Base-by-base conservation (phyloP, 1,284 basidiomycete species). In the Earliella scabrosa region DNA sequence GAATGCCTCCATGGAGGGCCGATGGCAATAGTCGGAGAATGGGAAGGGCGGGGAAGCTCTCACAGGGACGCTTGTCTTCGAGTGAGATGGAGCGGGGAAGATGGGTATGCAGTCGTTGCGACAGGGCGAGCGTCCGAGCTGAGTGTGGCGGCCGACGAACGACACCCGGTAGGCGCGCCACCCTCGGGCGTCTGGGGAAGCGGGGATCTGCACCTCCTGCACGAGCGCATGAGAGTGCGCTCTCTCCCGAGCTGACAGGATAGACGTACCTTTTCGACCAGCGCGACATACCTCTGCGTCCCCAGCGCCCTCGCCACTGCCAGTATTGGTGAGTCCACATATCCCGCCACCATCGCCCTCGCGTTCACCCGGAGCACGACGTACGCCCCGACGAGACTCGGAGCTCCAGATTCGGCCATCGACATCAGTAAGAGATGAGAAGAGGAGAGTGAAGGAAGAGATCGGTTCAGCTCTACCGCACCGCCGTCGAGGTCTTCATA, bases 281-380 rank as follows among this genome's bases (percentile, higher is more conserved):
- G 49, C 26, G 49, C 54, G 39, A 47, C 49, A 45, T 56, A 56
- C 24, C 27, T 40, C 20, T 32, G 24, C 24, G 54, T 45, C 23
- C 49, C 48, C 14, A 56, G 38, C 16, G 54, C 54, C 18, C 45
- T 47, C 31, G 54, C 54, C 44, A 56, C 44, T 3, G 49, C 54
- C 36, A 34, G 20, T 3, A 56, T 47, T 1, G 49, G 54, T 18
- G 44, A 31, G 45, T 56, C 54, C 32, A 23, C 45, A n/a, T 56
- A 56, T 21, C 45, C 54, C 44, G 49, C 54, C 44, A 56, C 54
- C 54, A 56, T 56, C n/a, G 44, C 54, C 49, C 31, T 51, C 9
- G 54, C 43, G 31, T 56, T 45, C 18, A 56, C 47, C 20, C 38
- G 54, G 5, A 56, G 31, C 31, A 26, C 39, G 32, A 51, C 45